Conservation (phyloP, 768 basidiomycete species). For the Cystobasidium ongulense region DNA sequence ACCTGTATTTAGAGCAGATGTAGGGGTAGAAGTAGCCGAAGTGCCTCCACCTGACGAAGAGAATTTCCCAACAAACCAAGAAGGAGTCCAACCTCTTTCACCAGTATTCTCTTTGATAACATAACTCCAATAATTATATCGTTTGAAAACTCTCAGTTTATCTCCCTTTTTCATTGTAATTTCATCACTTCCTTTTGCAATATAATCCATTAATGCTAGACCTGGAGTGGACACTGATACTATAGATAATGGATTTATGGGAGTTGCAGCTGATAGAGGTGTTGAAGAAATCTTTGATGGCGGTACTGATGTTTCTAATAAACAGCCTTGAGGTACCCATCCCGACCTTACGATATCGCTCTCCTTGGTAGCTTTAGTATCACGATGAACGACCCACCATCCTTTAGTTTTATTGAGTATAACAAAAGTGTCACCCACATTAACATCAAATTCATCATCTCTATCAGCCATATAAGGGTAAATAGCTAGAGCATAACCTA, state of each 20-base stretch:
- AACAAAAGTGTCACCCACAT: constrained; percentile 57
- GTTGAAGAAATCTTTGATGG: constrained; percentile 71
- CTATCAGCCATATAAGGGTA: constrained; percentile 98
- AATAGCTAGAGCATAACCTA: constrained; percentile 85
- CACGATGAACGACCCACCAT: constrained; percentile 98
- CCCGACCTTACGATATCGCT: constrained; percentile 53
- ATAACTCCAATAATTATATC: constrained; percentile 66
- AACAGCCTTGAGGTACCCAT: constrained; percentile 95
- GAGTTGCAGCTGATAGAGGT: constrained; percentile 53
- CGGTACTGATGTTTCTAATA: constrained; percentile 85
- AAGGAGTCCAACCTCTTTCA: constrained; percentile 95
- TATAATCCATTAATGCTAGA: constrained; percentile 90
- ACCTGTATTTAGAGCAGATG: not conserved
- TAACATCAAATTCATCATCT: constrained; percentile 96
- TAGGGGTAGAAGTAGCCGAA: constrained; percentile 22
- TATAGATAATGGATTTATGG: constrained; percentile 80
- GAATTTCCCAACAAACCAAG: constrained; percentile 59
- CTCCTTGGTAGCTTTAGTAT: constrained; percentile 66
- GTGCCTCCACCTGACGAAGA: not conserved
- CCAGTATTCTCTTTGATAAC: constrained; percentile 89
- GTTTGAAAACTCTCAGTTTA: constrained; percentile 81
- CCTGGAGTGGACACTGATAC: constrained; percentile 97
- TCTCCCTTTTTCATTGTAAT: constrained; percentile 82
- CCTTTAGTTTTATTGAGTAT: constrained; percentile 59
- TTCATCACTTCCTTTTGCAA: constrained; percentile 87